These are phyloP conservation scores for Suillus cothurnatus DNA, from an alignment of 768 basidiomycete species.

Conservation along the genomic window DNA sequence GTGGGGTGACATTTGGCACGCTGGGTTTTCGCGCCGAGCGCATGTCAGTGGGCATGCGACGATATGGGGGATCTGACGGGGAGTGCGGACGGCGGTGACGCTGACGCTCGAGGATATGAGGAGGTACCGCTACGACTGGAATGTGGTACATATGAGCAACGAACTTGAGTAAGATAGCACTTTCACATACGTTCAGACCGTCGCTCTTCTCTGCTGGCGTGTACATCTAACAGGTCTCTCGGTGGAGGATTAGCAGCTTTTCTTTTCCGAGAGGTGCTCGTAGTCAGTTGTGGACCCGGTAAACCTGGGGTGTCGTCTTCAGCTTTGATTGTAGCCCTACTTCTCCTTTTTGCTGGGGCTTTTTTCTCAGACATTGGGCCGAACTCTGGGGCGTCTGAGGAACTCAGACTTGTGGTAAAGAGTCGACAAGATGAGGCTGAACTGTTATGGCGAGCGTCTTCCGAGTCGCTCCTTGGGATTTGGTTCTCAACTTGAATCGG, in stretches of 20 bases:
- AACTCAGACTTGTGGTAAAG: slow-evolving; percentile 14
- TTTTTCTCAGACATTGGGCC: slow-evolving; percentile 32
- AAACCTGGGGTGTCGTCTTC: slow-evolving; percentile 11
- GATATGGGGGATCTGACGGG: slow-evolving; percentile 19
- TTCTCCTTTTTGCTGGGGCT: slow-evolving; percentile 23
- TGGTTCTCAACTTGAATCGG: slow-evolving; percentile 2
- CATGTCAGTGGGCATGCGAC: slow-evolving; percentile 28
- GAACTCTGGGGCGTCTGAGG: slow-evolving; percentile 11
- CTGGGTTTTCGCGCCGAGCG: slow-evolving; percentile 28
- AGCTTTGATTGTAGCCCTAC: slow-evolving; percentile 10
- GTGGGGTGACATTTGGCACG: slow-evolving; percentile 22
- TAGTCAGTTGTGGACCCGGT: slow-evolving; percentile 12
- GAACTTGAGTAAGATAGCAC: slow-evolving; percentile 1
- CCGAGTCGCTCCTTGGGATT: too few relatives aligned
- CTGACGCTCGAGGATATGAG: slow-evolving; percentile 26
- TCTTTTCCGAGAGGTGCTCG: slow-evolving; percentile 27
- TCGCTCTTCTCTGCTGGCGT: slow-evolving; percentile 24
- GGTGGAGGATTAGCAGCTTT: slow-evolving; percentile 17
- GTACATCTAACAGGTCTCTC: slow-evolving; percentile 16
- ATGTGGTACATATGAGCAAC: slow-evolving; percentile 14
- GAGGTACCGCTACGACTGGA: slow-evolving; percentile 24
- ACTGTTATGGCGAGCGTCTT: slow-evolving; percentile 31
- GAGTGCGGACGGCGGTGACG: slow-evolving; percentile 26
- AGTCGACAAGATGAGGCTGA: slow-evolving; percentile 16
- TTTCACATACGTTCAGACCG: slow-evolving; percentile 29